phyloP scores from a whole-genome alignment of 176 grass and related monocot genomes.

The Panicum miliaceum region DNA sequence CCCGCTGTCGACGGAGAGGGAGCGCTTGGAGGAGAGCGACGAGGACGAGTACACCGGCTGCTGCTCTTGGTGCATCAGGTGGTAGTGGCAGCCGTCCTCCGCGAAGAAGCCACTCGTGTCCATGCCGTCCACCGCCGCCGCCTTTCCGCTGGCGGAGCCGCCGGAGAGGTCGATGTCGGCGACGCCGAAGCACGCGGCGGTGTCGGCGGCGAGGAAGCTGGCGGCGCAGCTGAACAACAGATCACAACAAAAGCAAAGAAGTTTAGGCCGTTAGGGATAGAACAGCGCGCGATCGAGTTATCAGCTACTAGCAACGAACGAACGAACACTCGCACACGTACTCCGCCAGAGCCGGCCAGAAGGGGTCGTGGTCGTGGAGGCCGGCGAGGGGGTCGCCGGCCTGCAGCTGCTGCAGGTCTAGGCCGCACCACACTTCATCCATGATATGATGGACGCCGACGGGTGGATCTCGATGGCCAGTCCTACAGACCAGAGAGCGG shows the following conservation, averaged over 20 bases:
- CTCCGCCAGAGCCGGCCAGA: slow-evolving; percentile 47
- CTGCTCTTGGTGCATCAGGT: not conserved
- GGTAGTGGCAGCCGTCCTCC: not conserved
- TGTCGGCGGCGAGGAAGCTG: slow-evolving; percentile 38
- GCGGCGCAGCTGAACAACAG: not conserved
- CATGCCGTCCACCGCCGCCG: slow-evolving; percentile 19
- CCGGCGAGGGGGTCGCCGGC: slow-evolving; percentile 24
- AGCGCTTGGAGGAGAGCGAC: slow-evolving; percentile 55
- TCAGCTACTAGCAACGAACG: not conserved
- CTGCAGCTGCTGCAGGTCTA: slow-evolving; percentile 44
- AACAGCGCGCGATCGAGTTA: not conserved
- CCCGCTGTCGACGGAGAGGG: slow-evolving; percentile 64
- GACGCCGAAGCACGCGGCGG: slow-evolving; percentile 30
- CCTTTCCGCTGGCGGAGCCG: not conserved
- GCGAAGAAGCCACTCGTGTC: slow-evolving; percentile 32
- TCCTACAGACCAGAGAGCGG: not conserved
- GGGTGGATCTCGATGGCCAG: not conserved
- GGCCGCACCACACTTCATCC: slow-evolving; percentile 54
- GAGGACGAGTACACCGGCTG: slow-evolving; percentile 18
- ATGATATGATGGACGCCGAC: slow-evolving; percentile 6
- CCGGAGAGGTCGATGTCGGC: slow-evolving; percentile 25
- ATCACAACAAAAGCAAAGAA: no score
- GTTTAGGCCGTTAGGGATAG: not conserved
- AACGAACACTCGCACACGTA: no score
- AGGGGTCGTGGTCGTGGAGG: slow-evolving; percentile 16